Percentiles rank a stretch among this genome's conserved stretches.
Conservation (phyloP, 2,329 filamentous ascomycete species). For the Neopestalotiopsis rosae region DNA sequence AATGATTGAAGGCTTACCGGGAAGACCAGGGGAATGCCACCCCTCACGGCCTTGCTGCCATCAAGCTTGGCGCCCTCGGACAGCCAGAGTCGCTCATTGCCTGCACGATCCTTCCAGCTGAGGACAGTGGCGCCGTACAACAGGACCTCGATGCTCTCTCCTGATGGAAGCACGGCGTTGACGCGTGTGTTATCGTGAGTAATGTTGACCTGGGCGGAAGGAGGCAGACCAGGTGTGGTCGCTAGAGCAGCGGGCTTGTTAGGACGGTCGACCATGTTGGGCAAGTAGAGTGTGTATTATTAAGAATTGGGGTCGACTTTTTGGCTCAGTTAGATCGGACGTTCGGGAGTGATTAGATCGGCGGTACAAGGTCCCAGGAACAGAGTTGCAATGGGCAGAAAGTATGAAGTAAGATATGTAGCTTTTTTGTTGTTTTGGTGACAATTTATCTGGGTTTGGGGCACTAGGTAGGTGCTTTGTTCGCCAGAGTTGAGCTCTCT, state of each 20-base stretch:
- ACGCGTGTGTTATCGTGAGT: slow-evolving; percentile 74
- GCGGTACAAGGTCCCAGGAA: neutral
- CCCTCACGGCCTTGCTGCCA: slow-evolving; percentile 86
- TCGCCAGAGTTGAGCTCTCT: neutral
- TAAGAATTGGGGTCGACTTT: neutral
- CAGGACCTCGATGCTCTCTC: slow-evolving; percentile 84
- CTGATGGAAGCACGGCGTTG: slow-evolving; percentile 80
- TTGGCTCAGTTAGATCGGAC: neutral
- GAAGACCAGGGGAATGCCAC: slow-evolving; percentile 91
- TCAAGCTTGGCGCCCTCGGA: slow-evolving; percentile 82
- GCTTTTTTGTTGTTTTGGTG: neutral
- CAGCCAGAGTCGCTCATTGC: slow-evolving; percentile 84
- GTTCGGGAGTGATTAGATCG: neutral
- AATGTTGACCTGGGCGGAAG: slow-evolving; percentile 78
- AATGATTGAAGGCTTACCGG: slow-evolving; percentile 64
- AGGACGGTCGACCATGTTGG: slow-evolving; percentile 76
- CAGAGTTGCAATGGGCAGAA: neutral
- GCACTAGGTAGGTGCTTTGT: neutral
- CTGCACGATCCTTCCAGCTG: slow-evolving; percentile 86
- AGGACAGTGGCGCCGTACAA: slow-evolving; percentile 92
- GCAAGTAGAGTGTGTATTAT: neutral
- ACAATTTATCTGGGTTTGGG: neutral
- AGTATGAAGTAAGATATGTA: neutral
- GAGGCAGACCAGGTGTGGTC: slow-evolving; percentile 73
- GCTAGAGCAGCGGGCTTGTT: slow-evolving; percentile 83